These are phyloP conservation scores for Brassica napus DNA, from an alignment of 345 rosid species.

Conservation along the genomic window DNA sequence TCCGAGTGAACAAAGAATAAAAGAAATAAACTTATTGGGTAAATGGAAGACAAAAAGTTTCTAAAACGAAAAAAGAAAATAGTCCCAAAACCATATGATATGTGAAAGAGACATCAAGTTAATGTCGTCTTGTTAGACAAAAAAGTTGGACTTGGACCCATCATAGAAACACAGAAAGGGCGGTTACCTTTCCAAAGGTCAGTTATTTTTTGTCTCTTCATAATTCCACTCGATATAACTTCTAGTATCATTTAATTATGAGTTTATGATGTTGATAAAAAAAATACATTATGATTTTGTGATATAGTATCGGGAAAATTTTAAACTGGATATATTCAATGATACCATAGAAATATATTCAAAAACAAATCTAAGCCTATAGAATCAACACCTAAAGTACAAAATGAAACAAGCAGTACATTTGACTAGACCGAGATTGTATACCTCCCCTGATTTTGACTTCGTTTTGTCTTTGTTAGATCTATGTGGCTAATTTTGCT, in stretches of 20 bases:
- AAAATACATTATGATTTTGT: background rate
- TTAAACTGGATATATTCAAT: background rate
- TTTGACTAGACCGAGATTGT: constrained; percentile 52
- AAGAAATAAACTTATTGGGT: constrained; percentile 30
- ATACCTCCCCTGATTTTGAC: constrained; percentile 40
- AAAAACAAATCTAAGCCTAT: constrained; percentile 31
- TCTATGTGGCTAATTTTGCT: constrained; percentile 6
- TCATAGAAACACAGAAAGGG: constrained; percentile 37
- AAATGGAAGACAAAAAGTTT: constrained; percentile 41
- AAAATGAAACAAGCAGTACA: constrained; percentile 27
- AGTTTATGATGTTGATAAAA: constrained; percentile 13
- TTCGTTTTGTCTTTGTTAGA: constrained; percentile 28
- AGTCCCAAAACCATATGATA: constrained; percentile 37
- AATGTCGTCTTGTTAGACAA: constrained; percentile 43
- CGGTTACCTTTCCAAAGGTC: constrained; percentile 42
- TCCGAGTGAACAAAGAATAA: constrained; percentile 23
- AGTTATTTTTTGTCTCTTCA: constrained; percentile 25
- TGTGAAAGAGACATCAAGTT: constrained; percentile 43
- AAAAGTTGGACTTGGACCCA: constrained; percentile 48
- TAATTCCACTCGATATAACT: constrained; percentile 9
- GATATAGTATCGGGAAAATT: background rate
- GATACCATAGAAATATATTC: background rate
- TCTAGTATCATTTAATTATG: constrained; percentile 14
- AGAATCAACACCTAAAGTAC: constrained; percentile 26
- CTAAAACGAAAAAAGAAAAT: constrained; percentile 22